Conservation (phyloP, 352 stramenopile species). For the Globisporangium okanoganense region DNA sequence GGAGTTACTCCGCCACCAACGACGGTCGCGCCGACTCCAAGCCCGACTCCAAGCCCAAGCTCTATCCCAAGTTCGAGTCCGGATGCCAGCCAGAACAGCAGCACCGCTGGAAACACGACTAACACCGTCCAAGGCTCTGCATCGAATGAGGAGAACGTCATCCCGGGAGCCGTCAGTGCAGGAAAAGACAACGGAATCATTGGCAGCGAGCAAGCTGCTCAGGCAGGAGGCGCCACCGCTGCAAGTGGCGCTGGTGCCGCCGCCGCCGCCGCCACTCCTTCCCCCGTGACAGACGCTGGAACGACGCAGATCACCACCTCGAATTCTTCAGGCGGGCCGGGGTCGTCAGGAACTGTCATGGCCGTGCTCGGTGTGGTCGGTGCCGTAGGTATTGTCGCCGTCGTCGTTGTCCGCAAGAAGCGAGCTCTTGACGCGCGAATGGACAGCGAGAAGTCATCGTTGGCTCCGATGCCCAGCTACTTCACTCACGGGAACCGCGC, state of each 20-base stretch:
- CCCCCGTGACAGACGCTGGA: not conserved
- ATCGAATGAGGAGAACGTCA: slow-evolving; percentile 12
- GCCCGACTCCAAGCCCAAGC: not conserved
- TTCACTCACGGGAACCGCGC: slow-evolving; percentile 35
- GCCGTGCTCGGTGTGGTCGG: slow-evolving; percentile 47
- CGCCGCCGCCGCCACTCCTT: slow-evolving; percentile 15
- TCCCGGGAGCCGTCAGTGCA: slow-evolving; percentile 8
- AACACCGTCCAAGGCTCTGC: slow-evolving; percentile 1
- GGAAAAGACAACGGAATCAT: not conserved
- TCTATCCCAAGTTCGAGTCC: not conserved
- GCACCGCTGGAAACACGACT: not conserved
- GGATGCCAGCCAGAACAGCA: not conserved
- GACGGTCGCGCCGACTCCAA: not conserved
- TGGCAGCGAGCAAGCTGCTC: not conserved
- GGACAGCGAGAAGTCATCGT: slow-evolving; percentile 37
- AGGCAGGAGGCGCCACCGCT: slow-evolving; percentile 6
- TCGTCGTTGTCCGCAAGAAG: slow-evolving; percentile 54
- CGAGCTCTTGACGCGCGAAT: slow-evolving; percentile 34
- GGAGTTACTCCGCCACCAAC: slow-evolving; percentile 17
- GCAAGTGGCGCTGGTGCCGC: slow-evolving; percentile 18
- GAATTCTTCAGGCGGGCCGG: slow-evolving; percentile 24
- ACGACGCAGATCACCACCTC: slow-evolving; percentile 23
- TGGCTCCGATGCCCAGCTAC: slow-evolving; percentile 32
- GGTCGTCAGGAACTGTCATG: slow-evolving; percentile 37
- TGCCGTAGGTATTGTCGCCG: slow-evolving; percentile 33